Base-by-base conservation (phyloP, 2,329 filamentous ascomycete species). In the Alternaria tenuissima region DNA sequence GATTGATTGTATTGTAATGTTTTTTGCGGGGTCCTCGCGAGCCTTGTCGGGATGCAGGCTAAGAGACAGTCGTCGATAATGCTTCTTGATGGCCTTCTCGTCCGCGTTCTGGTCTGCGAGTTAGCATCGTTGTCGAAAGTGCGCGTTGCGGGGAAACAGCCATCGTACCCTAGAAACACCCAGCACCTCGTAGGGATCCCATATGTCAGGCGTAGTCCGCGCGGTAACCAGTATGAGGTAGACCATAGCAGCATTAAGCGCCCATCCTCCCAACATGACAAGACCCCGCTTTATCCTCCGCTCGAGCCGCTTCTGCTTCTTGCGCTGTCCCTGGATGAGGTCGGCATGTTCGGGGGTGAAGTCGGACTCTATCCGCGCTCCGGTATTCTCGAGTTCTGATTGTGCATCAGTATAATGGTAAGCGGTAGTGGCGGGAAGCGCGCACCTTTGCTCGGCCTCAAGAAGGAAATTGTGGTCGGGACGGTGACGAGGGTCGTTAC, bases 171-270 rank as follows among this genome's bases (percentile, higher is more conserved):
- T 91, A 69, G 91, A 88, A 57, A 99, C 86, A 46, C 92, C 92
- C 58, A 99, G 82, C 70, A 99, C 96, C 69, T 96, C 92, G 81
- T 98, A 99, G 1, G 95, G 95, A 80, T 99, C 96, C 92, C 94
- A 99, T 58, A 97, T 86, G 81, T 95, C 93, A 48, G 89, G 86
- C 30, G 85, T 80, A 1, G 88, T 88, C 58, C 87, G 87, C 69
- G 91, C 87, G 57, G 93, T 95, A 51, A 91, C 89, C 61, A 89
- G 78, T 76, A 98, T 97, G 62, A 99, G 85, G 79, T 98, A 99
- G 28, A 91, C 83, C 93, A 98, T 98, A 79, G 89, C 92, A 49
- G 85, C 91, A 83, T 98, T 97, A 63, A 93, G 78, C 30, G 87
- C 84, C 89, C 94, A 98, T 66, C 94, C 95, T 30, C 87, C 74